These are phyloP conservation scores for Phytopythium chamaehyphon DNA, from an alignment of 352 stramenopile species.

Conservation along the genomic window DNA sequence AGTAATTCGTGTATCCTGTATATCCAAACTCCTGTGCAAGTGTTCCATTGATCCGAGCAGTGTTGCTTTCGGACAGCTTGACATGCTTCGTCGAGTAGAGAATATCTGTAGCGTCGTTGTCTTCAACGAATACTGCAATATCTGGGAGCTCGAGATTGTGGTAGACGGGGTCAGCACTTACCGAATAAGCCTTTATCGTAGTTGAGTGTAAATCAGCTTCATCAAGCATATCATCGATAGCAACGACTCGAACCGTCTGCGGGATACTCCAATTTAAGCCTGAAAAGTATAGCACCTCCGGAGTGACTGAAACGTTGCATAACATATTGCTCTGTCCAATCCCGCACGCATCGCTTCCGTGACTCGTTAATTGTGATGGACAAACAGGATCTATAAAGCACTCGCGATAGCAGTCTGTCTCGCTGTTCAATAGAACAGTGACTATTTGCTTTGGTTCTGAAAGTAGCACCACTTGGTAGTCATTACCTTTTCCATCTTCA, in stretches of 20 bases:
- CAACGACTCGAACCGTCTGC: constrained; percentile 63
- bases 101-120: constrained; percentile 56
- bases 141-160: constrained; percentile 48
- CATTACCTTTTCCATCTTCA: constrained; percentile 59
- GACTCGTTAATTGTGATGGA: constrained; percentile 21
- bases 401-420: constrained; percentile 51
- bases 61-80: constrained; percentile 29
- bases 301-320: constrained; percentile 67
- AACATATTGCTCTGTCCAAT: constrained; percentile 14
- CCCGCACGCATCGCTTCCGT: constrained; percentile 1
- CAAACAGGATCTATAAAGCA: constrained; percentile 29
- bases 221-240: constrained; percentile 65
- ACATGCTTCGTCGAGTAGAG: constrained; percentile 43
- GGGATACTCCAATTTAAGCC: constrained; percentile 49
- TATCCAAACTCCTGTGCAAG: constrained; percentile 11
- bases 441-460: constrained; percentile 59
- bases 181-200: constrained; percentile 37
- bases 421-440: constrained; percentile 34
- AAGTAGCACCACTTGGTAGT: constrained; percentile 68
- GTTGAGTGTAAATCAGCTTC: constrained; percentile 61
- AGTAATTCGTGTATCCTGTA: constrained; percentile 30
- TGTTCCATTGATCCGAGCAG: background rate
- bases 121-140: constrained; percentile 62
- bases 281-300: constrained; percentile 45
- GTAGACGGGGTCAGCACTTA: constrained; percentile 55